Conservation (phyloP, 1,284 basidiomycete species). For the Microbotryomycetes sp. region DNA sequence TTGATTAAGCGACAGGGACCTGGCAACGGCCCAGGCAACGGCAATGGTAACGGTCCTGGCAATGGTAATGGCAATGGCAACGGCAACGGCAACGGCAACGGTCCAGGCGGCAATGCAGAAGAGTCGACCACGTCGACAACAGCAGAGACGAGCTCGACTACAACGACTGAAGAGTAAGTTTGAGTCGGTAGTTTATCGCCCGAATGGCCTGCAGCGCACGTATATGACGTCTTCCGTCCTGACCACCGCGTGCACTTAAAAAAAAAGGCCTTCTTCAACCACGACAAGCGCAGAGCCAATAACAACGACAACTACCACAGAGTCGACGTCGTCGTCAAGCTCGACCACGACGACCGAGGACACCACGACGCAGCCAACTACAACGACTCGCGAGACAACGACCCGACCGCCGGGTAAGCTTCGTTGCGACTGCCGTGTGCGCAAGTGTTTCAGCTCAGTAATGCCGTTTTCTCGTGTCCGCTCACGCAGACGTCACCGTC, state of each 20-base stretch:
- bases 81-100: neutral
- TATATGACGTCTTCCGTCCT: no score
- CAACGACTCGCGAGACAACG: conserved; percentile 1
- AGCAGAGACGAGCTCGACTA: neutral
- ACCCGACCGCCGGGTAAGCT: neutral
- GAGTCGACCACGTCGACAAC: neutral
- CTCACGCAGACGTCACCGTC: neutral
- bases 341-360: neutral
- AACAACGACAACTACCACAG: neutral
- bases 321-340: neutral
- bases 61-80: neutral
- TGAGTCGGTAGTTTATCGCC: no score
- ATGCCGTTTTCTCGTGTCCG: neutral
- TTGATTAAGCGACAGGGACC: neutral
- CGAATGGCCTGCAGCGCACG: no score
- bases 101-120: neutral
- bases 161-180: neutral
- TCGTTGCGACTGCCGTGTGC: no score
- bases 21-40: neutral
- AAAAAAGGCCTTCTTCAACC: neutral
- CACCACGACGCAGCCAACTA: neutral
- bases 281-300: neutral
- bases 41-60: neutral
- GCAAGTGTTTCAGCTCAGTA: neutral
- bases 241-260: neutral